Evolutionary conservation across 2,329 filamentous ascomycete genomes (phyloP).

Genomic region (Xylariaceae sp.): DNA sequence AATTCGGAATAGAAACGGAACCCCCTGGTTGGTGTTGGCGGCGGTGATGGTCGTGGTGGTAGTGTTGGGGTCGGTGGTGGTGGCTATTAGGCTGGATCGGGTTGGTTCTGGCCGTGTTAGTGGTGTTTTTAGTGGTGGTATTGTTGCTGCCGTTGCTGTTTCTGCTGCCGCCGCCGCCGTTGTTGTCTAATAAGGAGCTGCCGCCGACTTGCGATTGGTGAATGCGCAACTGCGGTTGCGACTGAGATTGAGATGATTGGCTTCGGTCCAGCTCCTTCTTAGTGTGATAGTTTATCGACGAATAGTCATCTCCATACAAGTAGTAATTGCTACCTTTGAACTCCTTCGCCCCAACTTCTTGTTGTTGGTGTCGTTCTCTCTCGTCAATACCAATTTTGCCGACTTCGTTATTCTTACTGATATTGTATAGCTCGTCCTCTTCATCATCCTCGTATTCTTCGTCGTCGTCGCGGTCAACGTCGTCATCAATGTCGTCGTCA

Average conservation of each 20-base stretch:
- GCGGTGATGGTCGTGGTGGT: conserved; percentile 12
- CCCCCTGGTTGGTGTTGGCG: conserved; percentile 4
- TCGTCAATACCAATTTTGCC: not conserved
- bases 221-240: conserved; percentile 12
- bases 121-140: not conserved
- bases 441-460: conserved; percentile 4
- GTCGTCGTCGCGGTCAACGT: conserved; percentile 10
- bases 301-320: not conserved
- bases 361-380: not conserved
- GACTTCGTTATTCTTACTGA: not conserved
- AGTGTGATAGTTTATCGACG: not conserved
- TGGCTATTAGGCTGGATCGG: conserved; percentile 7
- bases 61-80: conserved; percentile 6
- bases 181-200: too few species aligned
- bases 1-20: conserved; percentile 6
- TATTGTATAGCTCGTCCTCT: not conserved
- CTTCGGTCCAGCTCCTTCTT: conserved; percentile 9
- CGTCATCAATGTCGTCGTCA: conserved; percentile 8
- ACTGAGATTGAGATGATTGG: conserved; percentile 3
- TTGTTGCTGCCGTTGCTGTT: not conserved
- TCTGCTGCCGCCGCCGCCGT: not conserved
- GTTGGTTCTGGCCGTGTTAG: conserved; percentile 2
- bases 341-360: not conserved
- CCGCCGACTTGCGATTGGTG: not conserved
- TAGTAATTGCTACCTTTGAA: not conserved